Evolutionary conservation across 495 filamentous ascomycete genomes (phyloP), one percentile per base, ranked within the genome.

Genomic region (Acidomyces sp.): DNA sequence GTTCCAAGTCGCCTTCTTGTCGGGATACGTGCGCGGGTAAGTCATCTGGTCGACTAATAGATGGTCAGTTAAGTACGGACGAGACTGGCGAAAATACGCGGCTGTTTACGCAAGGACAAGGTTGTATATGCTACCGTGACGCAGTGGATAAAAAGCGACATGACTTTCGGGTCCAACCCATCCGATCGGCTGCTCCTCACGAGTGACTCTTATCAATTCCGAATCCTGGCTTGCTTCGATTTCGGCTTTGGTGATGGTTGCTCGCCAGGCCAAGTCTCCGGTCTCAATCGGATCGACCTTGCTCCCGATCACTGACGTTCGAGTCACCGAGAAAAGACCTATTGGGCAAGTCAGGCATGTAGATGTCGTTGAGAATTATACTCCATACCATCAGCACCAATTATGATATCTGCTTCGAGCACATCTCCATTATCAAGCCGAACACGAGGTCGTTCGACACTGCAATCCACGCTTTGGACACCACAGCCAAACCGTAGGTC

Each of bases 161-260:
- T 51, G 48, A 11, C 29, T 41, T 4, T 34, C 21, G 3, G 28
- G 29, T 4, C 48, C 48, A 17, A 51, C 24, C 48, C 48, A 49
- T 9, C 9, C 26, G 13, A 29, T 9, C 9, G 26, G 13, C 26
- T 29, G 9, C 26, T 29, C 13, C 13, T 29, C 26, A 9, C 26
- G 9, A 9, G 26, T 29, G 13, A 29, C 26, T 13, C 26, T 29
- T 13, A 29, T 9, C 26, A 29, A 13, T 9, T 29, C 13, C 9
- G 26, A 9, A 13, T 29, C 13, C 26, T 9, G 9, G 9, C 9
- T 29, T 5, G 39, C 19, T 9, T 41, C 31, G 12, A 46, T 26
- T 4, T 36, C 28, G 4, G 10, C 3, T 12, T 33, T 1, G 13
- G 26, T 26, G 26, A 15, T n/a, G 19, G 15, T 4, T 45, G 35